These are phyloP conservation scores for Pichia kudriavzevii DNA, from an alignment of 1,139 yeast species.

Conservation along the genomic window DNA sequence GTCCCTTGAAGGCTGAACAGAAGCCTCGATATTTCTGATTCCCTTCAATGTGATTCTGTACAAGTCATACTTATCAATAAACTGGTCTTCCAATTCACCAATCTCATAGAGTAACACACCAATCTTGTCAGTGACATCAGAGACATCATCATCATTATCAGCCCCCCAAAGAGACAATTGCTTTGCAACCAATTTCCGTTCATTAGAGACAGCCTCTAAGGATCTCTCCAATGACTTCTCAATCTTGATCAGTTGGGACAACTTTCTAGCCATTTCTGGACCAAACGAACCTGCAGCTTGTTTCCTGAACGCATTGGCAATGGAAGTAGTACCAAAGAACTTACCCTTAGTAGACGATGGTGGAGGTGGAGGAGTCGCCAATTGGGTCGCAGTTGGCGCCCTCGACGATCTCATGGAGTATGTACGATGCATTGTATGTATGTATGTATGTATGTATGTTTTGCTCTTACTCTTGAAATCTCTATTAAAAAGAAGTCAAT, in stretches of 20 bases:
- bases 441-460: constrained; percentile 26
- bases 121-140: constrained; percentile 94
- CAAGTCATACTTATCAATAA: constrained; percentile 95
- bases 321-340: constrained; percentile 87
- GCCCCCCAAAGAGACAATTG: constrained; percentile 97
- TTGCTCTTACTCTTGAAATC: no score
- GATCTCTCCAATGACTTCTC: constrained; percentile 96
- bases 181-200: constrained; percentile 94
- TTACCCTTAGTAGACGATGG: constrained; percentile 82
- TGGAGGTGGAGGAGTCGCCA: constrained; percentile 93
- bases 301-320: constrained; percentile 61
- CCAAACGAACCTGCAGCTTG: constrained; percentile 90
- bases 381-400: constrained; percentile 95
- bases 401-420: constrained; percentile 90
- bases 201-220: constrained; percentile 86
- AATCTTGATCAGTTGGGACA: constrained; percentile 85
- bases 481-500: no score
- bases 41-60: constrained; percentile 94
- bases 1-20: constrained; percentile 97
- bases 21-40: constrained; percentile 91
- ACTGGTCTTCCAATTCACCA: constrained; percentile 97
- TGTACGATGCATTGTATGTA: constrained; percentile 80
- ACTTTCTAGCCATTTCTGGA: constrained; percentile 88
- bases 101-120: constrained; percentile 94
- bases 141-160: constrained; percentile 93